Base-by-base conservation (phyloP, 1,284 basidiomycete species). In the Cryptococcus jaspeensis region DNA sequence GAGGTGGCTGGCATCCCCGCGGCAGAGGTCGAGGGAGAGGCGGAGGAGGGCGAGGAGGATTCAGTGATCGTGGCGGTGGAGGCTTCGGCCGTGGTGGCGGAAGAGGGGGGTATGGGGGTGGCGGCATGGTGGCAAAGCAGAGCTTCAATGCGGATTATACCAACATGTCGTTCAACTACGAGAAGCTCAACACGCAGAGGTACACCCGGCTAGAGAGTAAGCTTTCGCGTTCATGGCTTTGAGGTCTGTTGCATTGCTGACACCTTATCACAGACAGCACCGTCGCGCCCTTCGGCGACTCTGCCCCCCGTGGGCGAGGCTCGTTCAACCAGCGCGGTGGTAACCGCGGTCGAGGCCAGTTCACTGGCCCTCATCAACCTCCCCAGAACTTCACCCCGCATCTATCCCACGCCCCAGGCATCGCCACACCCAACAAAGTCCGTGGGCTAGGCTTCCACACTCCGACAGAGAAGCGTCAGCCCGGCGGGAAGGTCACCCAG, bases 161-260 rank as follows among this genome's bases (percentile, higher is more conserved):
- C 2, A 67, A 68, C 52, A 68, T 78, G 32, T 56, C 60, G 1
- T 70, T 78, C 53, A 69, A 76, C 58, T 78, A 78, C 53, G 52
- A 55, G 2, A 55, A 50, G 18, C 52, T 76, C 45, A 75, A 74
- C 51, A 63, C 48, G 6, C 63, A 70, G 61, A 65, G 53, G 15
- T 77, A 77, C 56, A 70, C 62, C 25, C 71, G 68, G 52, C 59
- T 73, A 53, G 70, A 70, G 39, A 67, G 74, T 74, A 50, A 62
- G 72, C 61, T 38, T 13, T 15, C 42, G 16, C 42, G n/a, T 22
- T 18, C 28, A 6, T 22, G 40, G 12, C 20, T 9, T 28, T 40
- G 46, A 38, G 41, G n/a, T 28, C 20, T 47, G 35, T 51, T 51
- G 43, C 51, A 55, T 46, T 36, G 51, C 50, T 38, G 16, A 38